Evolutionary conservation across 2,329 filamentous ascomycete species (phyloP).

Genomic region (Pseudohalonectria lignicola): DNA sequence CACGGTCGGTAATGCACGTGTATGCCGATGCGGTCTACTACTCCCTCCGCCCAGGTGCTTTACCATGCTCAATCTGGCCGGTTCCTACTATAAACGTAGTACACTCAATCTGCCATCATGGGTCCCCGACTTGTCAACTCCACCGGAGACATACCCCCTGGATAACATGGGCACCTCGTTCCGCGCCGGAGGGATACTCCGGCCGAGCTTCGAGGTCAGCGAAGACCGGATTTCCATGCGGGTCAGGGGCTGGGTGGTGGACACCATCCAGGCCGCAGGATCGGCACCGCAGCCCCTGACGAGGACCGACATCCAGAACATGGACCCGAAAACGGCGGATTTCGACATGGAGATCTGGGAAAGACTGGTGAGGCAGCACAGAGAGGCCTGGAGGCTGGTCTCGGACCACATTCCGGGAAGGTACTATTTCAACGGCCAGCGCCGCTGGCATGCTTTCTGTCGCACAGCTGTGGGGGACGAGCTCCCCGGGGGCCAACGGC

Average conservation of each 20-base stretch:
- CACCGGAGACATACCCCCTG: not conserved
- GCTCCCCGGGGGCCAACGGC: not conserved
- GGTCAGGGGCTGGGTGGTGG: not conserved
- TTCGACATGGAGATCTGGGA: not conserved
- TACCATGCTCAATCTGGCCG: not conserved
- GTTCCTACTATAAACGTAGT: not conserved
- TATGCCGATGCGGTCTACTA: not conserved
- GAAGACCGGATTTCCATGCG: not conserved
- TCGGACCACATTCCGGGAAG: not conserved
- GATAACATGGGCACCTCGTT: not conserved
- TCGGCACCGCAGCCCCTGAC: not conserved
- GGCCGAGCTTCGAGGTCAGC: not conserved
- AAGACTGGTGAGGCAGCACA: not conserved
- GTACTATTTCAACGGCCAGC: not conserved
- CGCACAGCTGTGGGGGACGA: not conserved
- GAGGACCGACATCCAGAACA: not conserved
- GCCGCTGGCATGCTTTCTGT: not conserved
- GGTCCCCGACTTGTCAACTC: not conserved
- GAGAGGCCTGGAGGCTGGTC: not conserved
- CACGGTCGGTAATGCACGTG: not conserved
- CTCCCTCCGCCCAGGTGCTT: not conserved
- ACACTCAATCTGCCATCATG: not conserved
- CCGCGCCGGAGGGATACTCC: not conserved
- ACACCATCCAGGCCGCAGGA: not conserved
- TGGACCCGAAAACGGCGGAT: too few species aligned